phyloP scores from a whole-genome alignment of 1,284 basidiomycete species.

The Leccinum subatratum region DNA sequence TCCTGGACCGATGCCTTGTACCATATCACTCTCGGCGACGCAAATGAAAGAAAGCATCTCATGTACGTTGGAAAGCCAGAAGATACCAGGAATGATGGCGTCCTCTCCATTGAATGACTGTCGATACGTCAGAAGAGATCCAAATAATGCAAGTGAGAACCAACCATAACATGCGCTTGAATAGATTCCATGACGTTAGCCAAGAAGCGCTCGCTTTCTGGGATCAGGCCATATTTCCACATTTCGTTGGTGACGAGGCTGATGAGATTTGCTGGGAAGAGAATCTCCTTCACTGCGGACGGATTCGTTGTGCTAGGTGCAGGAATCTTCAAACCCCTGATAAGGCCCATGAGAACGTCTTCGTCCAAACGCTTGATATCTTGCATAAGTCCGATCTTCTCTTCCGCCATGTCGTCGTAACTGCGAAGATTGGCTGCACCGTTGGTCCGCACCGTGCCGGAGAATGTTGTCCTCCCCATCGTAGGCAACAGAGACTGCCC shows the following conservation, averaged over 20 bases:
- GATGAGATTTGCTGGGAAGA: slow-evolving; percentile 99
- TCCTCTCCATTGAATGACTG: slow-evolving; percentile 92
- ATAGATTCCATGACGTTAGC: slow-evolving; percentile 99
- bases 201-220: slow-evolving; percentile 95
- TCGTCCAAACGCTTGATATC: slow-evolving; percentile 90
- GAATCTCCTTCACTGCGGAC: slow-evolving; percentile 91
- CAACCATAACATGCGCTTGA: slow-evolving; percentile 95
- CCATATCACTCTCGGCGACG: slow-evolving; percentile 96
- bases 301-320: slow-evolving; percentile 87
- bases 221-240: slow-evolving; percentile 99
- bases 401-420: slow-evolving; percentile 87
- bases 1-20: slow-evolving; percentile 95
- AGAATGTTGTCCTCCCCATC: slow-evolving; percentile 71
- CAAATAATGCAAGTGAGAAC: slow-evolving; percentile 28
- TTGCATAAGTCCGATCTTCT: slow-evolving; percentile 92
- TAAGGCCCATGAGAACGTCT: slow-evolving; percentile 88
- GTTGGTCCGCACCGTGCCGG: slow-evolving; percentile 66
- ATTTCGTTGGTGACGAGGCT: slow-evolving; percentile 98
- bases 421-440: slow-evolving; percentile 68
- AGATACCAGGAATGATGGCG: slow-evolving; percentile 93
- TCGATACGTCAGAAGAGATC: slow-evolving; percentile 13
- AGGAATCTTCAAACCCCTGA: slow-evolving; percentile 91
- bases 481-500: slow-evolving; percentile 91
- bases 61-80: slow-evolving; percentile 99
- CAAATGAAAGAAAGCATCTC: slow-evolving; percentile 99